Percentiles rank a stretch among this genome's conserved stretches.
phyloP scores from a whole-genome alignment of 148 eudicot species.

The Cornus florida region DNA sequence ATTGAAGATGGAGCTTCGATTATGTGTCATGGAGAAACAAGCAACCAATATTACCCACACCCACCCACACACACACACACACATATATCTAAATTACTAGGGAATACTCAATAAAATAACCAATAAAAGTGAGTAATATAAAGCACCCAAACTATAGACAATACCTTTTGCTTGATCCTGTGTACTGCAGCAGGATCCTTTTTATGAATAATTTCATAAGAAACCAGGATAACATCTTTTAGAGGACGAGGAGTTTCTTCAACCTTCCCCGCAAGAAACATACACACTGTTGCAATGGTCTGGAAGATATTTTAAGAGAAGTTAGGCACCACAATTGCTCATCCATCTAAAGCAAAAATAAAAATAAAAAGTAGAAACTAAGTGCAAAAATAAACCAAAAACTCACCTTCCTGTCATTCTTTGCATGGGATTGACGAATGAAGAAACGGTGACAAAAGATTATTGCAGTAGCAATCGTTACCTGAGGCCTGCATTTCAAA shows the following conservation, averaged over 20 bases:
- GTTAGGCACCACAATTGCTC: constrained; percentile 13
- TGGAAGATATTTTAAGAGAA: constrained; percentile 34
- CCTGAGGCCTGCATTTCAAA: constrained; percentile 68
- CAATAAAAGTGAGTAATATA: background rate
- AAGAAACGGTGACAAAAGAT: constrained; percentile 83
- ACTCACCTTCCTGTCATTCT: constrained; percentile 79
- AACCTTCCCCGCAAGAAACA: constrained; percentile 99
- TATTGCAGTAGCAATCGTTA: constrained; percentile 80
- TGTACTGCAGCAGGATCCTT: constrained; percentile 82
- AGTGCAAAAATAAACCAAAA: background rate
- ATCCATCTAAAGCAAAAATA: background rate
- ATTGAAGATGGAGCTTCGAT: background rate
- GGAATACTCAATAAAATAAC: background rate
- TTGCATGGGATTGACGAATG: constrained; percentile 76
- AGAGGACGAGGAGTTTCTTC: constrained; percentile 98
- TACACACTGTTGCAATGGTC: constrained; percentile 96
- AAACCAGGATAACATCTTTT: constrained; percentile 90
- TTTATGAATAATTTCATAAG: constrained; percentile 87
- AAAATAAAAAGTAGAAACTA: background rate
- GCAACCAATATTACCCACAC: background rate
- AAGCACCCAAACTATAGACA: constrained; percentile 12
- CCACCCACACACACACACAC: too few relatives aligned
- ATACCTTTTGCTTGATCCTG: constrained; percentile 92
- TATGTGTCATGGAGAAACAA: background rate
- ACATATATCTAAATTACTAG: background rate